Evolutionary conservation across 1,139 yeast species (phyloP), one percentile per base, ranked within the genome.

Genomic region (Protomyces inouyei): DNA sequence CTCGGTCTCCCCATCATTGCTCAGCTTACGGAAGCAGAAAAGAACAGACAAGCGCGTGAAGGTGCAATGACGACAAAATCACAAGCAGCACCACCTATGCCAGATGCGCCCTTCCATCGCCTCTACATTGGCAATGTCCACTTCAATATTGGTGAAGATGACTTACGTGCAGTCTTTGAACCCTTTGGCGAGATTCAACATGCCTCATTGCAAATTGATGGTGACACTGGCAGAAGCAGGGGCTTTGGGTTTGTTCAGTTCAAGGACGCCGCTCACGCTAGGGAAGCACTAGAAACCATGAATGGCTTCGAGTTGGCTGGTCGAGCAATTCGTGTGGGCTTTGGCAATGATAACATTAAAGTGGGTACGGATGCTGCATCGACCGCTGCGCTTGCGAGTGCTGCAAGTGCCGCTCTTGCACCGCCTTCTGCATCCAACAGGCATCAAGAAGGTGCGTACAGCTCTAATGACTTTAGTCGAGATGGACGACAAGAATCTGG

Each of bases 1-100:
- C 67, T 75, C 38, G 78, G 77, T 8, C 73, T 76, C 45, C 78
- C 78, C 2, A 72, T 76, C 21, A 71, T 76, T 64, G 78, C 74
- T 9, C 75, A 75, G 66, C 69, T 70, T 32, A 75, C 78, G 2
- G 78, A 76, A 65, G 72, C 78, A 10, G 78, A 76, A 60, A 75
- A 75, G 65, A 75, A 75, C 63, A 65, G 76, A 32, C 74, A 72
- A 60, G 76, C 76, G 5, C 51, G 67, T 35, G 72, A 67, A 48
- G 65, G 59, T 18, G 68, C 66, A 14, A 64, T 60, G 45, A 38
- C 35, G 8, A 51, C 63, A 12, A 55, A 57, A 8, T 43, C 52
- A 5, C 38, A 52, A n/a, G 16, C 35, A 21, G 52, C 63, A 12
- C 56, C 61, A 52, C 57, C 57, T 16, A 56, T 55, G 10, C 63